Percentiles rank a stretch among this genome's conserved stretches.
phyloP scores from a whole-genome alignment of 176 grass and related monocot genomes.

The Eleusine indica region DNA sequence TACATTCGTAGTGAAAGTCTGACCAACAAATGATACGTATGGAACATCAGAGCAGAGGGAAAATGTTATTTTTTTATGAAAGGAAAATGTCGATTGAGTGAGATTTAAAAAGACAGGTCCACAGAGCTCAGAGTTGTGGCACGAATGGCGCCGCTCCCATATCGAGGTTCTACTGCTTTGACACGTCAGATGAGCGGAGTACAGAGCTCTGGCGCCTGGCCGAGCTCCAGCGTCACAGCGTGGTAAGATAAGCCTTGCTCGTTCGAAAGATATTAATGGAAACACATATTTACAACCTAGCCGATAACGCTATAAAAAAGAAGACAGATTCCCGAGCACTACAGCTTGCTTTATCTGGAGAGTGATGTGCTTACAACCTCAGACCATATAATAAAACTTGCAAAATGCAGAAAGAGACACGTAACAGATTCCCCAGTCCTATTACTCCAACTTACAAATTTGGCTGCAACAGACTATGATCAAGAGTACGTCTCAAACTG shows the following conservation, averaged over 20 bases:
- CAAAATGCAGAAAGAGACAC: slow-evolving; percentile 3
- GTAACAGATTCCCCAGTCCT: not conserved
- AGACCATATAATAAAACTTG: not conserved
- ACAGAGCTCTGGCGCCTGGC: not conserved
- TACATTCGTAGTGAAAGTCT: too few species aligned
- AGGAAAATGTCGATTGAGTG: not conserved
- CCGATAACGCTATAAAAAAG: not conserved
- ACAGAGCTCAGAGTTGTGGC: not conserved
- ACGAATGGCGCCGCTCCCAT: not conserved
- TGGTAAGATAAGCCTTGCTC: not conserved
- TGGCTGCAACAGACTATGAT: not conserved
- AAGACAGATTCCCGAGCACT: not conserved
- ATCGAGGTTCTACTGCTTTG: too few species aligned
- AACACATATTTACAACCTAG: not conserved
- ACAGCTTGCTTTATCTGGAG: not conserved
- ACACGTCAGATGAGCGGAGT: not conserved
- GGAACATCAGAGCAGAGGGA: not conserved
- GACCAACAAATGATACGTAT: not conserved
- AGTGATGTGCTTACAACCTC: slow-evolving; percentile 11
- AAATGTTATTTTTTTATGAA: too few species aligned
- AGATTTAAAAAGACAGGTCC: not conserved
- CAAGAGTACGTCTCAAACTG: not conserved
- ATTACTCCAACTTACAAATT: not conserved
- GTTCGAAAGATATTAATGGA: not conserved
- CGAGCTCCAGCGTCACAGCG: not conserved